Percentiles rank a stretch among this genome's conserved stretches.
Conservation (phyloP, 768 basidiomycete species). For the Podaxis sp. region DNA sequence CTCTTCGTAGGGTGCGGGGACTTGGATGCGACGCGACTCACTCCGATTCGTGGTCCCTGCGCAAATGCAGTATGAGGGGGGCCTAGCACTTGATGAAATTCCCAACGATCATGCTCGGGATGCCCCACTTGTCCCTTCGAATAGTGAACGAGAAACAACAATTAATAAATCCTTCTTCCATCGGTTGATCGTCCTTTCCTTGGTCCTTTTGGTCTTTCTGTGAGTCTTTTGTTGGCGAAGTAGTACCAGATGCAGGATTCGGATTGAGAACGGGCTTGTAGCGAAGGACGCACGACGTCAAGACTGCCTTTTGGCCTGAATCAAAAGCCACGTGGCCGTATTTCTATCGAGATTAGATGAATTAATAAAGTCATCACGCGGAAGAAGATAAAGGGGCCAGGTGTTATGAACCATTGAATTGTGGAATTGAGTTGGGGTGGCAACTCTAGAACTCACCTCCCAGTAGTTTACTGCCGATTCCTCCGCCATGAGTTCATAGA, state of each 20-base stretch:
- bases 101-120: conserved; percentile 88
- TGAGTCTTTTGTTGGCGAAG: conserved; percentile 9
- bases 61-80: too few relatives aligned
- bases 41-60: neutral
- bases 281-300: conserved; percentile 87
- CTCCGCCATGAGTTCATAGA: conserved; percentile 98
- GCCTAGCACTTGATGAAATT: conserved; percentile 76
- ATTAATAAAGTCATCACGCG: neutral
- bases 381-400: neutral
- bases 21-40: neutral
- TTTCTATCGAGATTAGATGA: conserved; percentile 53
- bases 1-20: neutral
- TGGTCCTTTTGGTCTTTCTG: conserved; percentile 23
- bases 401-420: neutral
- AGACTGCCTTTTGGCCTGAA: conserved; percentile 87
- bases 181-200: conserved; percentile 31
- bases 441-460: conserved; percentile 57
- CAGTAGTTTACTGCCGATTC: conserved; percentile 96
- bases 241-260: conserved; percentile 18
- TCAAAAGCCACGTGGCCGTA: conserved; percentile 93
- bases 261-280: conserved; percentile 65
- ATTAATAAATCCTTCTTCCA: conserved; percentile 76
- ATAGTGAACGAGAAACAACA: conserved; percentile 94
- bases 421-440: neutral
- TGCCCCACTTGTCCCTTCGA: conserved; percentile 79